Percentiles rank a stretch among this genome's conserved stretches.
These are phyloP conservation scores for Emergomyces pasteurianus DNA, from an alignment of 2,329 filamentous ascomycete genomes.

Conservation along the genomic window DNA sequence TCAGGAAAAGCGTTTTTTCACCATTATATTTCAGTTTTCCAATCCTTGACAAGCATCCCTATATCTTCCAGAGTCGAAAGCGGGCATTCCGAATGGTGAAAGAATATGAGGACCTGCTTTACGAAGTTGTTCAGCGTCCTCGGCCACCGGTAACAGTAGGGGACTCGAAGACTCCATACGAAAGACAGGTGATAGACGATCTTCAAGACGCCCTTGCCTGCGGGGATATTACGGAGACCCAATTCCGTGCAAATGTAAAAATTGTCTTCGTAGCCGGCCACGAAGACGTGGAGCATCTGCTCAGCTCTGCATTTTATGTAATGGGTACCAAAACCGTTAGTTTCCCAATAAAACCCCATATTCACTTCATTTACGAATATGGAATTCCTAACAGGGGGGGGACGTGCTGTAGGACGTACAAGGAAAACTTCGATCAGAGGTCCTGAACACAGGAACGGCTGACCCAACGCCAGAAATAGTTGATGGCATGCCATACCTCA, in stretches of 20 bases:
- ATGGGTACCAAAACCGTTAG: not conserved
- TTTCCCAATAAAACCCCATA: not conserved
- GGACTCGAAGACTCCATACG: slow-evolving; percentile 1
- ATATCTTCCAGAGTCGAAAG: not conserved
- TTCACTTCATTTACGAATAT: not conserved
- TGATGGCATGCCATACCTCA: not conserved
- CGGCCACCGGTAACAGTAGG: slow-evolving; percentile 3
- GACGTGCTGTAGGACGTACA: slow-evolving; percentile 16
- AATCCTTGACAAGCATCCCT: not conserved
- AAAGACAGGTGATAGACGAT: slow-evolving; percentile 12
- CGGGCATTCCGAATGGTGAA: not conserved
- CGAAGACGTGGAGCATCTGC: slow-evolving; percentile 31
- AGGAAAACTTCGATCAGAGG: slow-evolving; percentile 21
- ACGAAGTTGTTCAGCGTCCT: not conserved
- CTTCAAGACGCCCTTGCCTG: slow-evolving; percentile 14
- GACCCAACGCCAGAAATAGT: slow-evolving; percentile 8
- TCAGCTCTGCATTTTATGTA: slow-evolving; percentile 26
- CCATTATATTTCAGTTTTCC: not conserved
- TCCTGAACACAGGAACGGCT: slow-evolving; percentile 10
- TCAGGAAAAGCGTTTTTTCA: not conserved
- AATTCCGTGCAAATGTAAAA: slow-evolving; percentile 31
- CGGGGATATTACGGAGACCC: slow-evolving; percentile 22
- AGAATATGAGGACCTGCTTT: not conserved
- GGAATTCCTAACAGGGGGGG: not conserved
- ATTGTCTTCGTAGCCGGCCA: slow-evolving; percentile 32